Evolutionary conservation across 2,329 filamentous ascomycete genomes (phyloP), one percentile per base, ranked within the genome.

Genomic region (Cladobotryum mycophilum): DNA sequence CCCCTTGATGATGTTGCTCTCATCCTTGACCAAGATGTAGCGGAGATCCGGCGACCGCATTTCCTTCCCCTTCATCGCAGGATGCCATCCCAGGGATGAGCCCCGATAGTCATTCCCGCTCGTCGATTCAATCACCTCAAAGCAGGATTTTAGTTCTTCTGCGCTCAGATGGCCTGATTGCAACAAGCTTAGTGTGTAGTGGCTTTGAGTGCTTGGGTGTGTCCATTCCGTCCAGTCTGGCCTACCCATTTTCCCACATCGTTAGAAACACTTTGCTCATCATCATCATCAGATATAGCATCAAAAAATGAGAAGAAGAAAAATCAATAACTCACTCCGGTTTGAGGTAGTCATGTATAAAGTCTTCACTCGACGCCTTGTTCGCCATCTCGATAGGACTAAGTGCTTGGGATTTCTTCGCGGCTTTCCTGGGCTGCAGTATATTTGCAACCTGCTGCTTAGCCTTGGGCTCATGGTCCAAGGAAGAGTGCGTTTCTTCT

Each of bases 1-100:
- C 4, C 74, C 82, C 15, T 67, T 63, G 8, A 84, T 55, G 11
- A 20, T 38, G 22, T 41, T 53, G 11, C 58, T 49, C 5, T 51
- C 53, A 17, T 62, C 64, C 54, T 73, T 74, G 45, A 87, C 76
- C 3, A 89, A 67, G 7, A 90, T 70, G 63, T 89, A 91, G 41
- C 84, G 77, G 64, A 91, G 77, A 51, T 84, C 82, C 0, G 72
- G 65, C 5, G 85, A 79, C 53, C 70, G 70, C 86, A 91, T 89
- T 71, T 91, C 87, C 12, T 68, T 67, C 47, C 71, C 69, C 70
- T 90, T 91, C 41, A 71, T 69, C 3, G 57, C 64, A 0, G 78
- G 75, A 43, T 82, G 76, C 87, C 87, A 91, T 43, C 83, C 83
- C 0, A 68, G 61, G 6, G 72, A 73, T 2, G 85, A 88, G 14